Conservation (phyloP, 2,329 filamentous ascomycete species). For the Cephalotrichum gorgonifer region DNA sequence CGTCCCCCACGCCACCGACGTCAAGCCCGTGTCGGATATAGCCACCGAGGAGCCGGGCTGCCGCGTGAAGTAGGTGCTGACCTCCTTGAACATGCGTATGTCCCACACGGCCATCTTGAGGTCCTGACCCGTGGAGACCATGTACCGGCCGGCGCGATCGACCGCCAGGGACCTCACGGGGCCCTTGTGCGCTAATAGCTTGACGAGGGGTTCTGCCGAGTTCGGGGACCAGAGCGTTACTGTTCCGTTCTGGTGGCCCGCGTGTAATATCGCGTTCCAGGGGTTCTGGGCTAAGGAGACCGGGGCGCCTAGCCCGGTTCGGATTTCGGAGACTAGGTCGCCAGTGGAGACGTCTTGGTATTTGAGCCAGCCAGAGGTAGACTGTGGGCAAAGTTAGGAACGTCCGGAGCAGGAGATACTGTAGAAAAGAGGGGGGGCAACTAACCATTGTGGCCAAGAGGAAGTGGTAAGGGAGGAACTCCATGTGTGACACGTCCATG, state of each 20-base stretch:
- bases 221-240: constrained; percentile 97
- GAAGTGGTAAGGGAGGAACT: constrained; percentile 95
- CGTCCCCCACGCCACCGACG: constrained; percentile 86
- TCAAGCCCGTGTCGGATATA: constrained; percentile 81
- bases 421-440: constrained; percentile 11
- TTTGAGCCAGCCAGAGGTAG: constrained; percentile 74
- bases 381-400: constrained; percentile 30
- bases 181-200: constrained; percentile 79
- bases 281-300: constrained; percentile 81
- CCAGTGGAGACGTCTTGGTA: constrained; percentile 96
- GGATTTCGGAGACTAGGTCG: constrained; percentile 73
- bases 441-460: constrained; percentile 75
- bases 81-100: constrained; percentile 84
- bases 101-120: constrained; percentile 93
- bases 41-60: constrained; percentile 74
- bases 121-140: constrained; percentile 89
- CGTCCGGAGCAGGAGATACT: no score
- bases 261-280: constrained; percentile 82
- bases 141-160: constrained; percentile 85
- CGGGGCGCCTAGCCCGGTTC: constrained; percentile 75
- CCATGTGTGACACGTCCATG: constrained; percentile 83
- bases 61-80: constrained; percentile 78
- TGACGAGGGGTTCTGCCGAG: constrained; percentile 74
- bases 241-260: constrained; percentile 89
- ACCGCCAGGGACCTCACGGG: constrained; percentile 79